Evolutionary conservation across 805 yeast genomes (phyloP).

Genomic region (Ogataea sp.): DNA sequence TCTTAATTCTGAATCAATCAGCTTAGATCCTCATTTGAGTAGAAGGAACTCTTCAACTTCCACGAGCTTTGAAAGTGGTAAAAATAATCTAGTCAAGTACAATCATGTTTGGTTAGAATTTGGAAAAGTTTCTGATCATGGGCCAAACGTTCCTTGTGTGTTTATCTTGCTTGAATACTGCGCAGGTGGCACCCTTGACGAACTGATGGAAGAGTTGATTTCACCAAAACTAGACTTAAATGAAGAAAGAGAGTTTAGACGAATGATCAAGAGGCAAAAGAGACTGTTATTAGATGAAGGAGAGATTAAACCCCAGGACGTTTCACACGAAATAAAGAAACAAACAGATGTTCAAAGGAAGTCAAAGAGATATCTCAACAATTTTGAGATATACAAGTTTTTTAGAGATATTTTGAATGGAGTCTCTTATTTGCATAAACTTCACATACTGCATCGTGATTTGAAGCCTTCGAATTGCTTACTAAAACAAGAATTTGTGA

Average conservation of each 20-base stretch:
- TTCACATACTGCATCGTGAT: constrained; percentile 81
- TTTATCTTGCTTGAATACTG: constrained; percentile 83
- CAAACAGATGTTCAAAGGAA: not conserved
- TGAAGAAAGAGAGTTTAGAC: constrained; percentile 27
- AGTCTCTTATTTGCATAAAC: constrained; percentile 59
- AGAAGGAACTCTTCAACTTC: constrained; percentile 4
- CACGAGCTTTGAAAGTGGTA: constrained; percentile 13
- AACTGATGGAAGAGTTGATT: constrained; percentile 35
- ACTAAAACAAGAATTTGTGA: constrained; percentile 31
- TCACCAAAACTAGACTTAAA: constrained; percentile 29
- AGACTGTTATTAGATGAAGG: too few species aligned
- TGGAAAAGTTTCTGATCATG: constrained; percentile 42
- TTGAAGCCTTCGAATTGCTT: constrained; percentile 85
- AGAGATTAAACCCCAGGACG: too few species aligned
- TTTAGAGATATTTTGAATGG: constrained; percentile 65
- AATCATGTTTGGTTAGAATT: constrained; percentile 91
- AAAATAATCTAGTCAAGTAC: constrained; percentile 63
- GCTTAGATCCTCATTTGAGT: not conserved
- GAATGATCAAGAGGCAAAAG: constrained; percentile 12
- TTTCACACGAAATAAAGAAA: constrained; percentile 2
- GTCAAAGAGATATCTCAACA: constrained; percentile 27
- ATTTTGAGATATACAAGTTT: constrained; percentile 58
- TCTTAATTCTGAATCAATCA: not conserved
- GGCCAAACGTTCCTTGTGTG: constrained; percentile 51
- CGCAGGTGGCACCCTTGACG: constrained; percentile 81